Evolutionary conservation across 345 rosid species (phyloP).

Genomic region (Lepidium didymum): DNA sequence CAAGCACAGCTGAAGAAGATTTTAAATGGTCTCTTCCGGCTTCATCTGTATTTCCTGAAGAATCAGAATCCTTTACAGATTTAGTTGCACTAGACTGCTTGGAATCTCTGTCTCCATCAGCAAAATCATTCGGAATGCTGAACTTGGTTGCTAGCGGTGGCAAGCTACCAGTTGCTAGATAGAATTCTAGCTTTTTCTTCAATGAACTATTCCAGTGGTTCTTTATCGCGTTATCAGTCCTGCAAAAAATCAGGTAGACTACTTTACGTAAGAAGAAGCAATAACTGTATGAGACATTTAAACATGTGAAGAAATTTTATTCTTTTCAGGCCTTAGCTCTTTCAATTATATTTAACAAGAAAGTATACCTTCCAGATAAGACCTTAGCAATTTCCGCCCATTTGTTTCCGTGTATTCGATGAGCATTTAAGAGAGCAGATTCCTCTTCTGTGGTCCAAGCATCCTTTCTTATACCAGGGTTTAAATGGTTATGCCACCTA

Average conservation of each 20-base stretch:
- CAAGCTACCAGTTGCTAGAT: slow-evolving; percentile 61
- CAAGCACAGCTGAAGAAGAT: slow-evolving; percentile 37
- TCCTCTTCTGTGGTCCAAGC: slow-evolving; percentile 94
- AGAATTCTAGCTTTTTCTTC: slow-evolving; percentile 88
- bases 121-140: slow-evolving; percentile 4
- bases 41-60: slow-evolving; percentile 54
- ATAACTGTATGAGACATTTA: background rate
- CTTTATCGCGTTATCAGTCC: slow-evolving; percentile 93
- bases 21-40: slow-evolving; percentile 44
- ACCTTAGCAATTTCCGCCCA: slow-evolving; percentile 98
- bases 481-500: slow-evolving; percentile 99
- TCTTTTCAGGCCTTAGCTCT: slow-evolving; percentile 60
- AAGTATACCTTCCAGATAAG: slow-evolving; percentile 77
- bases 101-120: slow-evolving; percentile 15
- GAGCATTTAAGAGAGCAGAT: slow-evolving; percentile 70
- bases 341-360: background rate
- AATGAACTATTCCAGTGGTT: slow-evolving; percentile 98
- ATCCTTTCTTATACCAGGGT: slow-evolving; percentile 86
- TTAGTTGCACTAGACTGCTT: slow-evolving; percentile 18
- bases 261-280: background rate
- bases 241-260: slow-evolving; percentile 23
- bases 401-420: slow-evolving; percentile 68
- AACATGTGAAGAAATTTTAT: background rate
- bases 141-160: slow-evolving; percentile 48
- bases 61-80: slow-evolving; percentile 42